Evolutionary conservation across 371 early-diverging fungal genomes (phyloP).

Genomic region (Phascolomyces articulosus): DNA sequence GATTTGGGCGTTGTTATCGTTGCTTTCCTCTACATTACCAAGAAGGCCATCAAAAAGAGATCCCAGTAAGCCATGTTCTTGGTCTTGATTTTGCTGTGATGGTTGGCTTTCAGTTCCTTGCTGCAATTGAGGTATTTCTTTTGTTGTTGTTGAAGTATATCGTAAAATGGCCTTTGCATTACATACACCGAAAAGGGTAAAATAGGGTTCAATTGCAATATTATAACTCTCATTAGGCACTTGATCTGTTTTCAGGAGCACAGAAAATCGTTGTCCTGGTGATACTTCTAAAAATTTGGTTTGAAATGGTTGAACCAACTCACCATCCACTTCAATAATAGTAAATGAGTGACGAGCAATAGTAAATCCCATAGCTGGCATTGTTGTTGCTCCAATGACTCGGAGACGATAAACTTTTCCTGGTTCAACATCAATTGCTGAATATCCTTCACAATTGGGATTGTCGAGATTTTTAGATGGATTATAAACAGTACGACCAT

Average conservation of each 20-base stretch:
- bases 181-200: neutral
- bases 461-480: neutral
- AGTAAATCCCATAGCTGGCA: conserved; percentile 33
- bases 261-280: conserved; percentile 30
- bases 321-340: conserved; percentile 51
- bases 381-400: conserved; percentile 41
- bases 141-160: conserved; percentile 2
- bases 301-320: conserved; percentile 14
- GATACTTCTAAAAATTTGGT: conserved; percentile 17
- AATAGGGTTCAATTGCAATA: conserved; percentile 5
- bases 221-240: conserved; percentile 12
- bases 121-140: no score
- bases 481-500: conserved; percentile 37
- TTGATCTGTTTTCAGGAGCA: conserved; percentile 23
- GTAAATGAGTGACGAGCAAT: conserved; percentile 48
- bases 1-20: no score
- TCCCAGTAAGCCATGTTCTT: no score
- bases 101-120: no score
- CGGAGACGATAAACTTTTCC: conserved; percentile 42
- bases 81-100: no score
- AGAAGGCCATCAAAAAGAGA: no score
- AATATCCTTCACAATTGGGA: conserved; percentile 28
- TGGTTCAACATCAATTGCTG: conserved; percentile 38
- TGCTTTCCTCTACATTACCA: neutral
- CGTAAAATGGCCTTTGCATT: conserved; percentile 22